Percentiles rank a stretch among this genome's conserved stretches.
phyloP scores from a whole-genome alignment of 2,329 filamentous ascomycete species.

The Botrytis squamosa region DNA sequence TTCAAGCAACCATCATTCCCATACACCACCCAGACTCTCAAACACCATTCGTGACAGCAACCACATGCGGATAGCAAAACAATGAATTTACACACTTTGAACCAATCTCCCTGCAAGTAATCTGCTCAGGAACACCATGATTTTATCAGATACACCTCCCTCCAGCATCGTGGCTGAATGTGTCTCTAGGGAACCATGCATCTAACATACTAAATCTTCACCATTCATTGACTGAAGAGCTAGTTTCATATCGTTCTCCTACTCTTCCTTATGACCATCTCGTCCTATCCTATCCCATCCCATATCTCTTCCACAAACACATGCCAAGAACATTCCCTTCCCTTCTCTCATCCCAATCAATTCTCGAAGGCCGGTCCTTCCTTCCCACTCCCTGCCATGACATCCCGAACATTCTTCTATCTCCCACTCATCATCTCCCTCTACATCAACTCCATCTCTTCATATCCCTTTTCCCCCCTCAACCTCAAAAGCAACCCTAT shows the following conservation, averaged over 20 bases:
- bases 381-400: background rate
- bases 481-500: too few species aligned
- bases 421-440: background rate
- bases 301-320: background rate
- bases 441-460: background rate
- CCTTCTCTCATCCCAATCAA: background rate
- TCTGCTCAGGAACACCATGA: background rate
- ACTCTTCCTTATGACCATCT: background rate
- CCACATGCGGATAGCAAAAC: background rate
- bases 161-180: background rate
- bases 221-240: background rate
- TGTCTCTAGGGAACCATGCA: background rate
- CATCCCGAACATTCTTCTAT: background rate
- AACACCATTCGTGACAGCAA: conserved; percentile 2
- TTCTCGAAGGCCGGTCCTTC: conserved; percentile 2
- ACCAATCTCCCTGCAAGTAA: background rate
- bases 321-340: background rate
- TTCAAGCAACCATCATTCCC: background rate
- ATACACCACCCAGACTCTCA: background rate
- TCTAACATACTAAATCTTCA: background rate
- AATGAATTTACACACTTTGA: background rate
- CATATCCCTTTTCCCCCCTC: background rate
- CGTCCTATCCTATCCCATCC: background rate
- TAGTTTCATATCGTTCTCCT: background rate
- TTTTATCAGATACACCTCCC: background rate